Conservation (phyloP, 2,329 filamentous ascomycete genomes). For the Sporothrix pallida region DNA sequence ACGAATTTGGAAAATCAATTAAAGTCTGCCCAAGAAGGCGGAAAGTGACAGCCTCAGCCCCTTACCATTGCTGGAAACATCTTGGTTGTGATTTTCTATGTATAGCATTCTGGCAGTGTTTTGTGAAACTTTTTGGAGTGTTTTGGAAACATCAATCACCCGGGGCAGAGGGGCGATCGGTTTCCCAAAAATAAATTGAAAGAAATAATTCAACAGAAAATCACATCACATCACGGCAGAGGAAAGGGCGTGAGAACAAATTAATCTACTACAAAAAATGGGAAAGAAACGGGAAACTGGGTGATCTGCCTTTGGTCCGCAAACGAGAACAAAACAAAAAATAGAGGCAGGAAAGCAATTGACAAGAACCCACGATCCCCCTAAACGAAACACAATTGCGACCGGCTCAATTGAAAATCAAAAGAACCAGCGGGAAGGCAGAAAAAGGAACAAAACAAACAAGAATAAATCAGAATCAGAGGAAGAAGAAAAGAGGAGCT, state of each 20-base stretch:
- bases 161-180: not conserved
- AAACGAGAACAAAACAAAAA: not conserved
- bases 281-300: slow-evolving; percentile 20
- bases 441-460: not conserved
- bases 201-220: not conserved
- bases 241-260: not conserved
- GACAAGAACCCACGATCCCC: slow-evolving; percentile 18
- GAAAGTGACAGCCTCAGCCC: not conserved
- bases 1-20: not conserved
- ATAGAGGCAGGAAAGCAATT: not conserved
- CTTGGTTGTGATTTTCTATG: not conserved
- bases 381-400: slow-evolving; percentile 29
- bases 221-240: slow-evolving; percentile 9
- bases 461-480: not conserved
- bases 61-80: slow-evolving; percentile 4
- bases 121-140: slow-evolving; percentile 25
- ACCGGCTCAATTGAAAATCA: slow-evolving; percentile 25
- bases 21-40: not conserved
- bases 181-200: slow-evolving; percentile 6
- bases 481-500: not conserved
- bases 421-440: not conserved
- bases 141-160: slow-evolving; percentile 23
- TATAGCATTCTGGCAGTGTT: not conserved
- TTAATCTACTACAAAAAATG: not conserved
- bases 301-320: slow-evolving; percentile 21